These are phyloP conservation scores for Polyplosphaeria fusca DNA, from an alignment of 495 filamentous ascomycete genomes.

Conservation along the genomic window DNA sequence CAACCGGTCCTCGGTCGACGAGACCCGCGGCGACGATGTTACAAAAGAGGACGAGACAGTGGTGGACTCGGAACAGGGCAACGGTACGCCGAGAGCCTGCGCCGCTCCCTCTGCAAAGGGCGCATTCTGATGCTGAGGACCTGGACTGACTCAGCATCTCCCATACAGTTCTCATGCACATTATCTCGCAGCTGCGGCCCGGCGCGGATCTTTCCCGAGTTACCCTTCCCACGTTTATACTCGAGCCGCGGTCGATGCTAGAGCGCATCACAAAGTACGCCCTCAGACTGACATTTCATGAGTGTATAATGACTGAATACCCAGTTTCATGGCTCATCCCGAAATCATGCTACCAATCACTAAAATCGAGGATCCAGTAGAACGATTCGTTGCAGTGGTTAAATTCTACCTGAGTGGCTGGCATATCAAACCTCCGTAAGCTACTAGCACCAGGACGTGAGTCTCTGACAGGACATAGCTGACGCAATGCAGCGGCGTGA, in stretches of 20 bases:
- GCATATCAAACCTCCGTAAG: conserved; percentile 97
- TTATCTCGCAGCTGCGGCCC: conserved; percentile 93
- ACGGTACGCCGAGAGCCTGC: conserved; percentile 46
- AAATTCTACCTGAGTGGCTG: conserved; percentile 98
- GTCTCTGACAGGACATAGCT: neutral
- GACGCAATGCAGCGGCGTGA: conserved; percentile 69
- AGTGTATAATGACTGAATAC: conserved; percentile 2
- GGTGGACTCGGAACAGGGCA: conserved; percentile 74
- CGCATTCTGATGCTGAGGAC: neutral
- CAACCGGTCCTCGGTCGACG: conserved; percentile 56
- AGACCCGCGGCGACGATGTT: conserved; percentile 41
- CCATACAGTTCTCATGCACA: conserved; percentile 75
- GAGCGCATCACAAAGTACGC: conserved; percentile 94
- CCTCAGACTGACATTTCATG: too few species aligned
- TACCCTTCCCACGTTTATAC: conserved; percentile 93
- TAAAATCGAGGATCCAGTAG: conserved; percentile 80
- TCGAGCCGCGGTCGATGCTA: conserved; percentile 96
- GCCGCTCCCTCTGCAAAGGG: neutral
- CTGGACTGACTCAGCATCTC: too few species aligned
- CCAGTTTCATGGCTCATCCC: conserved; percentile 98
- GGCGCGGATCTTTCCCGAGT: conserved; percentile 94
- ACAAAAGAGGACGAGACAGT: conserved; percentile 71
- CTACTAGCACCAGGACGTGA: conserved; percentile 17
- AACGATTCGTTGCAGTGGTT: conserved; percentile 89
- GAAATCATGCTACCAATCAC: conserved; percentile 90